phyloP scores from a whole-genome alignment of 2,329 filamentous ascomycete species.

The Aspergillus sp. region DNA sequence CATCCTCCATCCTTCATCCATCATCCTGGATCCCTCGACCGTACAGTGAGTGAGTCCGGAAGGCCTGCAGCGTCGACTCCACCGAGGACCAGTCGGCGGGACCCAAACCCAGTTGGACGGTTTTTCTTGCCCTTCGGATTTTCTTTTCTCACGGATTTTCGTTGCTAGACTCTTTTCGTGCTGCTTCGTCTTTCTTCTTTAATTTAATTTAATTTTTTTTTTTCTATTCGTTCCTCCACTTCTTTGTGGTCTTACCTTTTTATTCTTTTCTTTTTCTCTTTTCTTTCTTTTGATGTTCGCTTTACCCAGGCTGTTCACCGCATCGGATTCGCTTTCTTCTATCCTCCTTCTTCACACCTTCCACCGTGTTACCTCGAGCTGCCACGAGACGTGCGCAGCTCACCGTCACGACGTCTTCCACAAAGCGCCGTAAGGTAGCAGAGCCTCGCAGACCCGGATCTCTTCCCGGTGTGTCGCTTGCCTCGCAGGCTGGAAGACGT shows the following conservation, averaged over 20 bases:
- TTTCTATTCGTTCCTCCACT: neutral
- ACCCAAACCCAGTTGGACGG: too few relatives aligned
- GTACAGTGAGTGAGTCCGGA: too few relatives aligned
- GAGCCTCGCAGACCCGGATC: conserved; percentile 42
- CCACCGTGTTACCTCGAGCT: conserved; percentile 38
- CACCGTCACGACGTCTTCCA: conserved; percentile 51
- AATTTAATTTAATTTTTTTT: neutral
- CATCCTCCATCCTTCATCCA: neutral
- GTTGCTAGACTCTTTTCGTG: neutral
- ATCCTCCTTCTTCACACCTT: neutral
- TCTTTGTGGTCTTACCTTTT: neutral
- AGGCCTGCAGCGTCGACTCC: too few relatives aligned
- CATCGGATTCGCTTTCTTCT: neutral
- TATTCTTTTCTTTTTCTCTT: neutral
- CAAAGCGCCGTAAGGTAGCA: conserved; percentile 50
- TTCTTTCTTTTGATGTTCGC: neutral
- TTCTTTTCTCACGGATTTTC: neutral
- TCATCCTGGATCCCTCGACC: neutral
- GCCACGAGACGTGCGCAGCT: conserved; percentile 46
- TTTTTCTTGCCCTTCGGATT: neutral
- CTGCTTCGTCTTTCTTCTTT: neutral
- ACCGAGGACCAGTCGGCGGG: neutral
- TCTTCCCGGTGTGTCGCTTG: conserved; percentile 28
- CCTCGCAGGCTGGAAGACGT: conserved; percentile 37
- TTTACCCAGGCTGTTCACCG: neutral